Base-by-base conservation (phyloP, 768 basidiomycete species). In the Ramaria sp. region DNA sequence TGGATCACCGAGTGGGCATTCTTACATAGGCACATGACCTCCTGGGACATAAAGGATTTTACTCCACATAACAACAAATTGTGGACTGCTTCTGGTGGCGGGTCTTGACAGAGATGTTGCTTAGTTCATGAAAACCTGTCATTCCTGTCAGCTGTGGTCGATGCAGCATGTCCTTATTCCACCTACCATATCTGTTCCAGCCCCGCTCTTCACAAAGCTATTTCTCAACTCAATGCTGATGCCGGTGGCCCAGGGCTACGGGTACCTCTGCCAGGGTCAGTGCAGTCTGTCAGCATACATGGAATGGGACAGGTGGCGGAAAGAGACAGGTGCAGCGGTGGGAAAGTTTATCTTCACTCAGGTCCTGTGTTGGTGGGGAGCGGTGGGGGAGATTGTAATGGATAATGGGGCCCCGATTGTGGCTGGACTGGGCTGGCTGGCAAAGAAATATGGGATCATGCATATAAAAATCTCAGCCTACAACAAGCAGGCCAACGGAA, bases 161-260 rank as follows among this genome's bases (percentile, higher is more conserved):
- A 58, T 59, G 0, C 9, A 50, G 0, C 65, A 67, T 13, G 42
- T 73, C 0, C 20, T 54, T 0, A 62, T 65, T 11, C 67, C 66
- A 0, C 62, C 64, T 0, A 61, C 48, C 0, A 45, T 65, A 4
- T 42, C 64, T 0, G 38, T 37, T 0, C 64, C 66, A 0, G 53
- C 62, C 1, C 49, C 58, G 1, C 61, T 66, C 10, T 75, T 73
- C 55, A 17, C 59, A 9, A 72, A 72, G 34, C 66, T 69, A 0
- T 69, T 75, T 42, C 61, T 72, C 7, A 70, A 78, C 60, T 68
- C 70, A 0, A 75, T 77, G 73, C 62, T 66, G 45, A 68, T 78
- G 62, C 74, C 70, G 0, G 54, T 51, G 0, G 65, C 71, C 0
- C 63, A 64, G 3, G 66, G 72, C 0, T 74, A 59, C 59, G 59